phyloP scores from a whole-genome alignment of 1,284 basidiomycete genomes.

The Moesziomyces antarcticus region DNA sequence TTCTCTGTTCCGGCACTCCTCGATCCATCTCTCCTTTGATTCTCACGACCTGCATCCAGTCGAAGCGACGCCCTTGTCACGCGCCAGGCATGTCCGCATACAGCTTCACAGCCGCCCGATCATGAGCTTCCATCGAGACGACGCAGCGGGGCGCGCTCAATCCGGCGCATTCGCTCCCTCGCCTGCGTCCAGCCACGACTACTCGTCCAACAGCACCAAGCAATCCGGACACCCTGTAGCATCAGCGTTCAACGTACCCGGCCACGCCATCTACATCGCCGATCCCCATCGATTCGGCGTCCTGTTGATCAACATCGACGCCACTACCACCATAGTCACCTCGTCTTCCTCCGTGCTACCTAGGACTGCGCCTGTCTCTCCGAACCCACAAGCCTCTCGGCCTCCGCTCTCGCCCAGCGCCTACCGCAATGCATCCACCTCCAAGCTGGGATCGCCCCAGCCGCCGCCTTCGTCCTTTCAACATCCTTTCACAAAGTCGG shows the following conservation, averaged over 20 bases:
- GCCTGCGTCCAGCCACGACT: background rate
- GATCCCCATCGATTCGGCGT: slow-evolving; percentile 41
- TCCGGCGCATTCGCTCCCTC: background rate
- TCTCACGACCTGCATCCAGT: background rate
- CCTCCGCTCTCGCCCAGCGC: slow-evolving; percentile 7
- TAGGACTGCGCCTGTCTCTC: background rate
- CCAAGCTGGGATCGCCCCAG: slow-evolving; percentile 9
- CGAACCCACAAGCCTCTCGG: background rate
- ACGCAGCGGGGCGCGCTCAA: background rate
- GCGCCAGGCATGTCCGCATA: slow-evolving; percentile 7
- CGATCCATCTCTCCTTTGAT: no score
- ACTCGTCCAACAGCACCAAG: background rate
- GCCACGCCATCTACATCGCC: slow-evolving; percentile 35
- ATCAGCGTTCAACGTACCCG: slow-evolving; percentile 22
- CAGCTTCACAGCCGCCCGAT: background rate
- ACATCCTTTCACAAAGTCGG: slow-evolving; percentile 2
- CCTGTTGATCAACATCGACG: slow-evolving; percentile 41
- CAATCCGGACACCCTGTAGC: background rate
- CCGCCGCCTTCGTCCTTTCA: slow-evolving; percentile 26
- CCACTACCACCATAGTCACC: slow-evolving; percentile 23
- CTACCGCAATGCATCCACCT: slow-evolving; percentile 12
- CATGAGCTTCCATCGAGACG: slow-evolving; percentile 5
- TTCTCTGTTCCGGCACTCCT: no score
- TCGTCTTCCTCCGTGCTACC: background rate
- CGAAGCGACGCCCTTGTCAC: background rate